phyloP scores from a whole-genome alignment of 2,329 filamentous ascomycete genomes.

The Arthrobotrys sphaeroides region DNA sequence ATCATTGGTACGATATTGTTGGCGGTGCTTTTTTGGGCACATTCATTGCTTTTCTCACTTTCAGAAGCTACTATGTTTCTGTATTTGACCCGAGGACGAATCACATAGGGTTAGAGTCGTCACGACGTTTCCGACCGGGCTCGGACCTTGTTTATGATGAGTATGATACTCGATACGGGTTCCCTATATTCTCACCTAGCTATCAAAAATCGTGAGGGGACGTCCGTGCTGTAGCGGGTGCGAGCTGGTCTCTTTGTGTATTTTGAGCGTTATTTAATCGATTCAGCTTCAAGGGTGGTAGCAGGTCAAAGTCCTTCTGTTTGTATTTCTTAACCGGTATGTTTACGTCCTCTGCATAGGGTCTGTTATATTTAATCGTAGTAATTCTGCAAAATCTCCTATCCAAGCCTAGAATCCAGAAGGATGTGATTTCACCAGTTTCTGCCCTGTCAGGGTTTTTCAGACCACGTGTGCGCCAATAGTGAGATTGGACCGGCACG shows the following conservation, averaged over 20 bases:
- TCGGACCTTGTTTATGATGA: conserved; percentile 8
- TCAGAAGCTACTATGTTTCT: conserved; percentile 25
- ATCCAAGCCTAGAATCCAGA: too few species aligned
- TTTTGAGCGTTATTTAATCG: too few species aligned
- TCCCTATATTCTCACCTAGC: conserved; percentile 14
- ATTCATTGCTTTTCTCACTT: conserved; percentile 28
- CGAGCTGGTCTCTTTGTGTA: background rate
- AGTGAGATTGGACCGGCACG: too few species aligned
- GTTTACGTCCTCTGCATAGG: too few species aligned
- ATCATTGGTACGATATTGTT: conserved; percentile 44
- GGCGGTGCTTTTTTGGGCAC: conserved; percentile 30
- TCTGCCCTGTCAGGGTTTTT: too few species aligned
- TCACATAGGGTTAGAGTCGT: conserved; percentile 32
- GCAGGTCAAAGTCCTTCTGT: too few species aligned
- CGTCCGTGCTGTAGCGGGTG: background rate
- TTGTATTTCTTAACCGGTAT: too few species aligned
- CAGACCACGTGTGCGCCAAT: too few species aligned
- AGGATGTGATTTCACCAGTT: too few species aligned
- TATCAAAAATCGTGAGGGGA: background rate
- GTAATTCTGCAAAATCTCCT: too few species aligned
- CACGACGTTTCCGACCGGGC: background rate
- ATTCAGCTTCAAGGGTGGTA: too few species aligned
- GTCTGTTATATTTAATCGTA: too few species aligned
- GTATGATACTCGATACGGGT: conserved; percentile 23
- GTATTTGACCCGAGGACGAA: conserved; percentile 28